Evolutionary conservation across 2,329 filamentous ascomycete genomes (phyloP).

Genomic region (Pseudopithomyces chartarum): DNA sequence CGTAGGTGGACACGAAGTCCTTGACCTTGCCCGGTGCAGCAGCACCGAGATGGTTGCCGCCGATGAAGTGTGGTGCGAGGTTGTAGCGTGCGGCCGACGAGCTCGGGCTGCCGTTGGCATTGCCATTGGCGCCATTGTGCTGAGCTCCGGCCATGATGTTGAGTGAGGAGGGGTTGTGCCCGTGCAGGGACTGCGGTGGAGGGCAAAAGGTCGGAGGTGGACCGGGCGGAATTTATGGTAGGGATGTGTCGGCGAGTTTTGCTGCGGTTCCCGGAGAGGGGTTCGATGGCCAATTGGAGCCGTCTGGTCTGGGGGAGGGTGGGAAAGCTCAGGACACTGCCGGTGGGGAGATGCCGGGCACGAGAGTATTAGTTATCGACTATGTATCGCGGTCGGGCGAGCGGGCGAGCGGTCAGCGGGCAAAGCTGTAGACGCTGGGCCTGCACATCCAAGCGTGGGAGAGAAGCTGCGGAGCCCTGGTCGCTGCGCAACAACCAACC

Average conservation of each 20-base stretch:
- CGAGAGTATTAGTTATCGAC: conserved; percentile 18
- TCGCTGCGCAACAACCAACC: not conserved
- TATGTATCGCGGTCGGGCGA: not conserved
- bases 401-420: conserved; percentile 15
- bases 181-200: conserved; percentile 29
- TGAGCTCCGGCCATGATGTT: conserved; percentile 42
- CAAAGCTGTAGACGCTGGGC: conserved; percentile 17
- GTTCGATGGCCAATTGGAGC: conserved; percentile 4
- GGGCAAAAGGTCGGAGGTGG: conserved; percentile 16
- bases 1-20: conserved; percentile 88
- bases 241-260: conserved; percentile 16
- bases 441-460: conserved; percentile 16
- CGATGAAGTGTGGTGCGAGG: conserved; percentile 92
- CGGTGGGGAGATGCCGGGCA: conserved; percentile 26
- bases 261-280: not conserved
- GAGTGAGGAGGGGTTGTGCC: conserved; percentile 20
- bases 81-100: conserved; percentile 82
- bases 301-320: not conserved
- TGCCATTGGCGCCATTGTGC: conserved; percentile 45
- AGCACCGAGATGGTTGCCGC: conserved; percentile 83
- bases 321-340: conserved; percentile 12
- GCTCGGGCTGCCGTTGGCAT: conserved; percentile 60
- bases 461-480: not conserved
- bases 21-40: conserved; percentile 87
- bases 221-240: conserved; percentile 32